Evolutionary conservation across 495 filamentous ascomycete genomes (phyloP), one percentile per base, ranked within the genome.

Genomic region (Recurvomyces mirabilis): DNA sequence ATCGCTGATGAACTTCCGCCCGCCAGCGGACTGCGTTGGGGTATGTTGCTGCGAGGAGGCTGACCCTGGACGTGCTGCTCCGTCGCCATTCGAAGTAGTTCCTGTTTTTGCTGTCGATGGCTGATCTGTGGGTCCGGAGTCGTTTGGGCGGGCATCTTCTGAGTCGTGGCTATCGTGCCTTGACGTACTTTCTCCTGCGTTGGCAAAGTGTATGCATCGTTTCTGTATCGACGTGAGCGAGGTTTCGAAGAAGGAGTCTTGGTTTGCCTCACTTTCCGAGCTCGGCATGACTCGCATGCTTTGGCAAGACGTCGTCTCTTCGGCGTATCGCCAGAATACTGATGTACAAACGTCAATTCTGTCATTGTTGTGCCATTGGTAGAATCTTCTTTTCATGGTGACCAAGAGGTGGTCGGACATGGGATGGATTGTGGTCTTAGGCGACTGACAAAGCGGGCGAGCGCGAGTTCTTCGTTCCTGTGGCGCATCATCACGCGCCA

Each of bases 1-100:
- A 35, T 75, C 71, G 19, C 71, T 70, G 15, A 73, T 57, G 35
- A 73, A 77, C 1, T 65, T 56, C 23, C 15, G 19, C 15, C 29
- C 19, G 11, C 34, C 29, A 17, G 29, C 46, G 7, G 46, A 35
- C 41, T 24, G 23, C 15, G 20, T 2, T 11, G 23, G 37, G 5
- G 21, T 25, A 13, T 24, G 37, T 20, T 24, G 21, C 18, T 26
- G 37, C 7, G 9, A 11, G 17, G 37, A 3, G 20, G 7, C 12
- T 6, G 37, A 26, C 9, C 10, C 7, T 6, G 37, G 14, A 15
- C 20, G 14, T 2, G 37, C 7, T 25, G 15, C 15, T 5, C 3
- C n/a, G 14, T 24, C 7, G 20, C n/a, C 21, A 15, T n/a, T 12
- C 11, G 34, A 3, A 4, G 34, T 20, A 23, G 17, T 15, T 5